Percentiles rank a stretch among this genome's conserved stretches.
phyloP scores from a whole-genome alignment of 2,329 filamentous ascomycete species.

The Sclerotinia minor region DNA sequence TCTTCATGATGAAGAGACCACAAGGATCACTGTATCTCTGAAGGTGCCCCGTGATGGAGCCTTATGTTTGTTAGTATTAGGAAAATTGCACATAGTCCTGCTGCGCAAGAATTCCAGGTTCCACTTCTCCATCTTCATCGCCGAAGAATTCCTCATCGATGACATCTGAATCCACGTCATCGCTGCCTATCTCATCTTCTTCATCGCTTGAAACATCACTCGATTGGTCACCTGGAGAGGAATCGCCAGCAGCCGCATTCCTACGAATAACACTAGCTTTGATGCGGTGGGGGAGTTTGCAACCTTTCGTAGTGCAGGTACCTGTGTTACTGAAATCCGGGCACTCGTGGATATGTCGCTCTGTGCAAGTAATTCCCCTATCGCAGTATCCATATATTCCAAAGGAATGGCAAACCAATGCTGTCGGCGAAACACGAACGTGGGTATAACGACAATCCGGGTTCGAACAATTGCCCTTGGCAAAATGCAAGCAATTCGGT shows the following conservation, averaged over 20 bases:
- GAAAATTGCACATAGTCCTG: conserved; percentile 59
- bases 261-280: conserved; percentile 76
- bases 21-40: neutral
- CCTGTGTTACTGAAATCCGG: conserved; percentile 93
- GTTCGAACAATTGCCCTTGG: conserved; percentile 87
- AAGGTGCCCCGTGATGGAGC: neutral
- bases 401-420: conserved; percentile 81
- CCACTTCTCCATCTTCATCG: conserved; percentile 52
- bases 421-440: conserved; percentile 71
- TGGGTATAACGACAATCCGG: conserved; percentile 84
- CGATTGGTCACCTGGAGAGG: conserved; percentile 52
- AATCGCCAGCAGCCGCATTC: conserved; percentile 51
- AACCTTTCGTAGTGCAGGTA: conserved; percentile 75
- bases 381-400: conserved; percentile 86
- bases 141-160: conserved; percentile 63
- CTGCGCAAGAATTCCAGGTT: conserved; percentile 57
- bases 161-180: conserved; percentile 78
- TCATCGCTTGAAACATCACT: conserved; percentile 77
- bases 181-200: conserved; percentile 64
- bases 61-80: conserved; percentile 33
- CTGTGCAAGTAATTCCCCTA: conserved; percentile 72
- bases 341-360: conserved; percentile 90
- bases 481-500: conserved; percentile 85
- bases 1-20: conserved; percentile 13
- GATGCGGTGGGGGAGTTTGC: conserved; percentile 84